These are phyloP conservation scores for Trichoderma sp. DNA, from an alignment of 2,329 filamentous ascomycete species.

Conservation along the genomic window DNA sequence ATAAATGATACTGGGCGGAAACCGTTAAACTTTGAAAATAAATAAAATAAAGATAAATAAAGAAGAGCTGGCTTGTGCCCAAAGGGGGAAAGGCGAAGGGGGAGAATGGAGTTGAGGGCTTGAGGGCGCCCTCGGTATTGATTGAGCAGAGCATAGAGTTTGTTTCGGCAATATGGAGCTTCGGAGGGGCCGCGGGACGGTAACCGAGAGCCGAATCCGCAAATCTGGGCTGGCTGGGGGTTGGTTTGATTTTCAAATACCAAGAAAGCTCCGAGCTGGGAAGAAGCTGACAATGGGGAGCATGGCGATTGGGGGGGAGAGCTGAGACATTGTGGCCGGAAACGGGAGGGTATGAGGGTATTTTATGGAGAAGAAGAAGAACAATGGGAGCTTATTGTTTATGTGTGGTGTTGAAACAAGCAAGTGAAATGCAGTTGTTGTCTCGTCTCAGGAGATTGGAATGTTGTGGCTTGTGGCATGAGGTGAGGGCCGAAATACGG, in stretches of 20 bases:
- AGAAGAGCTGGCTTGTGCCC: background rate
- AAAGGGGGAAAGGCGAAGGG: background rate
- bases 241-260: background rate
- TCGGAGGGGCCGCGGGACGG: background rate
- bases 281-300: background rate
- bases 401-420: background rate
- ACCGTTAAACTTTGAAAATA: background rate
- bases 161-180: constrained; percentile 10
- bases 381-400: background rate
- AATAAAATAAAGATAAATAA: background rate
- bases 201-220: constrained; percentile 12
- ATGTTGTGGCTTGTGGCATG: background rate
- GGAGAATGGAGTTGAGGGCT: background rate
- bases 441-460: background rate
- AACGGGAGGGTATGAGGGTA: background rate
- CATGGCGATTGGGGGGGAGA: background rate
- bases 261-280: constrained; percentile 2
- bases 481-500: background rate
- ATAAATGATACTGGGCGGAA: background rate
- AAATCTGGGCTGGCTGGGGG: background rate
- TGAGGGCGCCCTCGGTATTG: background rate
- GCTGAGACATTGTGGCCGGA: background rate
- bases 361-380: background rate
- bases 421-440: background rate
- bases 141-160: background rate